These are phyloP conservation scores for Chiua virens DNA, from an alignment of 768 basidiomycete genomes.

Conservation along the genomic window DNA sequence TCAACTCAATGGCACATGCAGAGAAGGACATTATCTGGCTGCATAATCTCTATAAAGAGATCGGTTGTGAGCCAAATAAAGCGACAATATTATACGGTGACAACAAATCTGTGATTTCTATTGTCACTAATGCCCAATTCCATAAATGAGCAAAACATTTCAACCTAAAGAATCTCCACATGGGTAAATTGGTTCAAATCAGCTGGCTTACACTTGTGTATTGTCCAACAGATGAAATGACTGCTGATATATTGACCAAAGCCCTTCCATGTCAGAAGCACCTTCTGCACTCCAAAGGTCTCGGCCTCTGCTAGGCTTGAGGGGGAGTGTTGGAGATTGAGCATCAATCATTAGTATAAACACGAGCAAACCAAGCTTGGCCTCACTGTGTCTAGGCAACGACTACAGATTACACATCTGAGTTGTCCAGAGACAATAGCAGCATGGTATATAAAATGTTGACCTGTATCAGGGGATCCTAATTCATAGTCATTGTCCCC, in stretches of 20 bases:
- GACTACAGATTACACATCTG: too few species aligned
- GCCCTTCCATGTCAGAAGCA: constrained; percentile 1
- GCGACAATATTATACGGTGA: constrained; percentile 16
- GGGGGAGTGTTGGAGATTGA: constrained; percentile 18
- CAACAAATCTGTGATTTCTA: constrained; percentile 29
- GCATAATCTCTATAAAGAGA: constrained; percentile 34
- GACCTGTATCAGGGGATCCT: too few species aligned
- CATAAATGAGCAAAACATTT: constrained; percentile 26
- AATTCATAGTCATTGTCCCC: too few species aligned
- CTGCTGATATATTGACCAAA: constrained; percentile 20
- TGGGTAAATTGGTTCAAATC: background rate
- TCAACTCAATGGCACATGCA: constrained; percentile 2
- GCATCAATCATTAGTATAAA: too few species aligned
- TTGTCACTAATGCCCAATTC: constrained; percentile 10
- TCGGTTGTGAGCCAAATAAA: constrained; percentile 19
- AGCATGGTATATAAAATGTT: too few species aligned
- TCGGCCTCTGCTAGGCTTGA: constrained; percentile 8
- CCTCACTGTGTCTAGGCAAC: too few species aligned
- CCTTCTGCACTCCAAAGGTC: constrained; percentile 4
- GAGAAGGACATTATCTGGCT: constrained; percentile 11
- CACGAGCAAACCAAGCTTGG: too few species aligned
- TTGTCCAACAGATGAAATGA: constrained; percentile 22
- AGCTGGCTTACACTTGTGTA: background rate
- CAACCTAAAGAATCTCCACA: constrained; percentile 23
- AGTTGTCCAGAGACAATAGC: too few species aligned